Percentiles rank a stretch among this genome's conserved stretches.
Conservation (phyloP, 208 protist species). For the Porcisia hertigi region DNA sequence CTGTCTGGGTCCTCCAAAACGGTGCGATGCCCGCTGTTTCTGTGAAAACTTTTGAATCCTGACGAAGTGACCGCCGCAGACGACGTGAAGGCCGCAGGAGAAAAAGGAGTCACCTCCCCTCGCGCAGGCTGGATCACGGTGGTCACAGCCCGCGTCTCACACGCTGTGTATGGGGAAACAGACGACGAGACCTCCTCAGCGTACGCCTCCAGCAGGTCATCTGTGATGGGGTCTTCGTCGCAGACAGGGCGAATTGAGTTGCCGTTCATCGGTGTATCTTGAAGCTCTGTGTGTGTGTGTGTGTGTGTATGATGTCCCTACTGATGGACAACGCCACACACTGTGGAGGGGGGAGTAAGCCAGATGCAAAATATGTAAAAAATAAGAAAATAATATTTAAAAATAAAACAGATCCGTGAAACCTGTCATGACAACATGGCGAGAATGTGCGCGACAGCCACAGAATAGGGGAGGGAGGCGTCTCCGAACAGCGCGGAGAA, state of each 20-base stretch:
- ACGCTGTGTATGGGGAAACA: neutral
- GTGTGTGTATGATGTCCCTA: neutral
- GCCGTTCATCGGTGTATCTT: slow-evolving; percentile 14
- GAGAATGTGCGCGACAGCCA: neutral
- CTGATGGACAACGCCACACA: no score
- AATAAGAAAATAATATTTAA: neutral
- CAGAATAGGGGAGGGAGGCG: neutral
- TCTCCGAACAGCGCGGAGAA: neutral
- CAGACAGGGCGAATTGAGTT: slow-evolving; percentile 10
- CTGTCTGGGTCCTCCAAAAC: neutral
- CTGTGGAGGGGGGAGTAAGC: no score
- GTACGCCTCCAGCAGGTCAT: slow-evolving; percentile 35
- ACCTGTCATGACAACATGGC: neutral
- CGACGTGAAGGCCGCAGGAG: neutral
- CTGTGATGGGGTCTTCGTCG: slow-evolving; percentile 33
- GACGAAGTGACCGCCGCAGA: neutral
- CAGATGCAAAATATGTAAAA: neutral
- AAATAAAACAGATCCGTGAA: neutral
- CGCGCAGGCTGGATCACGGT: neutral
- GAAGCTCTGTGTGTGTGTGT: neutral
- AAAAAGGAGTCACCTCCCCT: neutral
- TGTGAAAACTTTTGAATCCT: neutral
- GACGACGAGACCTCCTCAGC: neutral
- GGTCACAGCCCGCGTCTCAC: neutral
- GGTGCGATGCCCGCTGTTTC: neutral